Evolutionary conservation across 345 rosid genomes (phyloP).

Genomic region (Erysimum cheiranthoides): DNA sequence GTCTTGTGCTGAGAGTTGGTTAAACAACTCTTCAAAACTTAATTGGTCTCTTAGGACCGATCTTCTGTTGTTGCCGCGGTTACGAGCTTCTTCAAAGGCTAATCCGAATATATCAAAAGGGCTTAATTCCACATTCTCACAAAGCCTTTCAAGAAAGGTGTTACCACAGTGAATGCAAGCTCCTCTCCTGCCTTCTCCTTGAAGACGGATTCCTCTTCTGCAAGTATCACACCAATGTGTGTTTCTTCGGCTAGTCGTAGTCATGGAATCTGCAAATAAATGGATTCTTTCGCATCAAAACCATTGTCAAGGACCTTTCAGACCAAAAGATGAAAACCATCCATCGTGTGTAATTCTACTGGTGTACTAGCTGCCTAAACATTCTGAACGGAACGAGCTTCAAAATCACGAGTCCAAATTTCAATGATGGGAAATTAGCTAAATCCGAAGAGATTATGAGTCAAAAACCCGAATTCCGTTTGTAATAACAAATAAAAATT

Average conservation of each 20-base stretch:
- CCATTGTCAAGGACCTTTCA: neutral
- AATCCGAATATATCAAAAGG: conserved; percentile 37
- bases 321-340: neutral
- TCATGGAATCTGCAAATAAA: conserved; percentile 29
- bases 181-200: conserved; percentile 28
- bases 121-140: conserved; percentile 39
- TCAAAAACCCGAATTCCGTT: neutral
- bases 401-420: neutral
- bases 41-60: conserved; percentile 20
- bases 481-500: neutral
- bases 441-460: neutral
- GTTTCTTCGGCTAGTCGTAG: conserved; percentile 31
- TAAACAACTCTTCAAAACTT: conserved; percentile 39
- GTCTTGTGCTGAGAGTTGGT: conserved; percentile 38
- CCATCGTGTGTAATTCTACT: neutral
- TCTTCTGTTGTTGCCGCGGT: conserved; percentile 31
- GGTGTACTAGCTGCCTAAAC: neutral
- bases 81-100: conserved; percentile 38
- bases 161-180: conserved; percentile 42
- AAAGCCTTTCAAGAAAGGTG: conserved; percentile 31
- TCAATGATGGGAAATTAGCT: neutral
- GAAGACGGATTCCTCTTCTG: conserved; percentile 34
- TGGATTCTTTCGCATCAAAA: neutral
- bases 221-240: conserved; percentile 47
- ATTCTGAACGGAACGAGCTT: neutral